Evolutionary conservation across 805 yeast genomes (phyloP), one percentile per base, ranked within the genome.

Genomic region (Spathaspora sp.): DNA sequence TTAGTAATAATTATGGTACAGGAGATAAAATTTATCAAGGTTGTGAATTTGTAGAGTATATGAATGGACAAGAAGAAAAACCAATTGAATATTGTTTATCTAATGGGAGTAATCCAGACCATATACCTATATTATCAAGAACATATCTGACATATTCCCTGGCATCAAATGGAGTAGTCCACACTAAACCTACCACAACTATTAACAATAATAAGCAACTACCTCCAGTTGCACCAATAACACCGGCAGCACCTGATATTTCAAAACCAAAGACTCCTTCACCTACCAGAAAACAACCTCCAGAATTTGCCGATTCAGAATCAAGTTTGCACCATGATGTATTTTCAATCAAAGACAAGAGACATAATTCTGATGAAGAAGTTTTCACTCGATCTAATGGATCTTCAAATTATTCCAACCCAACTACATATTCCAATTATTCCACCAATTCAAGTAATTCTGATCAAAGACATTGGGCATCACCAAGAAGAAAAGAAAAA

Each of bases 1-100:
- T 83, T 65, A 79, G 82, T 11, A 66, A 72, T 6, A 70, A 70
- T 32, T 75, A 75, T 56, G 86, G 85, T 5, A 87, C 96, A 0
- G 96, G 96, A 0, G 70, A 79, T 53, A 76, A 77, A 52, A 80
- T 86, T 38, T 75, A 75, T 50, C 75, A 78, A 6, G 81, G 87
- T 1, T 84, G 89, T 1, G 75, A 70, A 54, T 89, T 86, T 59
- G 73, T 86, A 32, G 89, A 89, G 61, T 89, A 61, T 51, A 64
- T 67, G 68, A 56, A 62, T 17, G 79, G 78, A 1, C 59, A 54
- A 14, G 72, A 68, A 42, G 74, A 70, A 17, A 52, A 29, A 10
- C 46, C 50, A 8, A 49, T 55, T n/a, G 52, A 54, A 0, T 66
- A 48, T 48, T 58, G 61, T 17, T 39, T 54, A 14, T 75, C 77